These are phyloP conservation scores for Myriosclerotinia scirpicola DNA, from an alignment of 2,329 filamentous ascomycete species.

Conservation along the genomic window DNA sequence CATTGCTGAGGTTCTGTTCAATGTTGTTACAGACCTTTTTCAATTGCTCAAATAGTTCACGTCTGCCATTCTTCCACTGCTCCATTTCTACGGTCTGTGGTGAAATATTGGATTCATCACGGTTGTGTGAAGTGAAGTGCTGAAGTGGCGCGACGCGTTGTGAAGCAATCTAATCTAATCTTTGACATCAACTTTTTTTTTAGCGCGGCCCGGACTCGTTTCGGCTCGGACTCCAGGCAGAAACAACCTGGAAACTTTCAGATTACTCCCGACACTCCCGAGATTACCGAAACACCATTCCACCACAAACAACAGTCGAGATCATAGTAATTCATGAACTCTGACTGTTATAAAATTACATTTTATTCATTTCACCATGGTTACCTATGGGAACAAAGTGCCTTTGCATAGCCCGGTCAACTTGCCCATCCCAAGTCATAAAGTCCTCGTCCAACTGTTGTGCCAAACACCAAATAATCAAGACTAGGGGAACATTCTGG, in stretches of 20 bases:
- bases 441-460: no score
- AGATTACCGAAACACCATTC: not conserved
- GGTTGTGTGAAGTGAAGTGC: not conserved
- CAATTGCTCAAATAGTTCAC: slow-evolving; percentile 33
- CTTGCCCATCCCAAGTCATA: no score
- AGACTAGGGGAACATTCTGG: no score
- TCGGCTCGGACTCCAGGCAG: not conserved
- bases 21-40: slow-evolving; percentile 31
- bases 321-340: no score
- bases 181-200: not conserved
- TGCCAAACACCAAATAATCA: no score
- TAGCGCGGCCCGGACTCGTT: not conserved
- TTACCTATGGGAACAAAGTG: no score
- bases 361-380: no score
- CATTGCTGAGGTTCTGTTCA: slow-evolving; percentile 31
- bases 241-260: not conserved
- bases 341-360: no score
- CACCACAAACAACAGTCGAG: no score
- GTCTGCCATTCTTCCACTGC: slow-evolving; percentile 34
- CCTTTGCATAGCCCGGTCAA: no score
- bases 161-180: not conserved
- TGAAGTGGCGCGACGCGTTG: slow-evolving; percentile 13
- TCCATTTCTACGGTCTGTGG: slow-evolving; percentile 30
- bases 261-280: not conserved
- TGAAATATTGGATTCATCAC: slow-evolving; percentile 11